Percentiles rank a stretch among this genome's conserved stretches.
These are phyloP conservation scores for Polyplosphaeria fusca DNA, from an alignment of 495 filamentous ascomycete species.

Conservation along the genomic window DNA sequence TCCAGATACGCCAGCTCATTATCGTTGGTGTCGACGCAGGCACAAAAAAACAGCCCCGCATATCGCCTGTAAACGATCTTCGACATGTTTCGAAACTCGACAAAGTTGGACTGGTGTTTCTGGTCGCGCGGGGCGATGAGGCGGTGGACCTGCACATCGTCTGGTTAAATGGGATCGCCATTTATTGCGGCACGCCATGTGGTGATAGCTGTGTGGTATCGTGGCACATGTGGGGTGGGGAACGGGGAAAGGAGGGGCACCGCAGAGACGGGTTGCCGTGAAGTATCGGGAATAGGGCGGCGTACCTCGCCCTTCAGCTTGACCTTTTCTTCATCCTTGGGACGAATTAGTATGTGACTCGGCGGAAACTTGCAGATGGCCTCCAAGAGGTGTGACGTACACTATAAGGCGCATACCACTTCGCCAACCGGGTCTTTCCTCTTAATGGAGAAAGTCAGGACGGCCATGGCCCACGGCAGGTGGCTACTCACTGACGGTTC, in stretches of 20 bases:
- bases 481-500: slow-evolving; percentile 32
- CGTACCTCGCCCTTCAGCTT: slow-evolving; percentile 67
- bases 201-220: neutral
- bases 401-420: slow-evolving; percentile 98
- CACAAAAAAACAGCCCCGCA: slow-evolving; percentile 97
- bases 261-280: neutral
- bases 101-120: slow-evolving; percentile 99
- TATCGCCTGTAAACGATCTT: slow-evolving; percentile 97
- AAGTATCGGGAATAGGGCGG: neutral
- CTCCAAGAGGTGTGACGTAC: slow-evolving; percentile 43
- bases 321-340: slow-evolving; percentile 86
- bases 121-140: slow-evolving; percentile 96
- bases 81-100: slow-evolving; percentile 78
- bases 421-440: slow-evolving; percentile 96
- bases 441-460: slow-evolving; percentile 46
- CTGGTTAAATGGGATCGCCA: slow-evolving; percentile 18
- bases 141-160: slow-evolving; percentile 71
- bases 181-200: slow-evolving; percentile 7
- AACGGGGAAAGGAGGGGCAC: neutral
- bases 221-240: neutral
- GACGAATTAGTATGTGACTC: slow-evolving; percentile 3
- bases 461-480: slow-evolving; percentile 13
- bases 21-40: slow-evolving; percentile 97
- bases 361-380: slow-evolving; percentile 2
- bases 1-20: slow-evolving; percentile 97